Percentiles rank a stretch among this genome's conserved stretches.
phyloP scores from a whole-genome alignment of 805 yeast species.

The Suhomyces sp. region DNA sequence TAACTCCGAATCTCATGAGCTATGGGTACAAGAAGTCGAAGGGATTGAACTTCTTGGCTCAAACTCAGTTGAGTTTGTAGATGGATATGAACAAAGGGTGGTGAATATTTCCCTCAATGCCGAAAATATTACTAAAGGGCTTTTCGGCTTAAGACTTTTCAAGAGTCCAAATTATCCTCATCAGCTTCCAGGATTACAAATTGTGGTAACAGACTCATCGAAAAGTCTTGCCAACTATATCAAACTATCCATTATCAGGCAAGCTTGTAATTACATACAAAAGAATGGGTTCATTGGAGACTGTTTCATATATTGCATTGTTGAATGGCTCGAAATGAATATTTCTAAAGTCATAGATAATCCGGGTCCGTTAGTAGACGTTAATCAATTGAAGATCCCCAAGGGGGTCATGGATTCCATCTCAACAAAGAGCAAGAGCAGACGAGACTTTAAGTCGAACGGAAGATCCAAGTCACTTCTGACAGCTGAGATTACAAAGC shows the following conservation, averaged over 20 bases:
- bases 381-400: neutral
- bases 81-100: slow-evolving; percentile 26
- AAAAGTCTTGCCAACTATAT: slow-evolving; percentile 68
- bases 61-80: slow-evolving; percentile 33
- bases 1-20: slow-evolving; percentile 28
- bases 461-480: slow-evolving; percentile 3
- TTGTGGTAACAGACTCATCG: slow-evolving; percentile 38
- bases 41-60: slow-evolving; percentile 62
- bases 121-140: slow-evolving; percentile 14
- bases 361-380: slow-evolving; percentile 66
- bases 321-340: slow-evolving; percentile 77
- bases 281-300: slow-evolving; percentile 59
- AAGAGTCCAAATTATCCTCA: slow-evolving; percentile 54
- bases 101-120: slow-evolving; percentile 33
- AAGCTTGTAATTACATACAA: slow-evolving; percentile 44
- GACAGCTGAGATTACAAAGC: slow-evolving; percentile 3
- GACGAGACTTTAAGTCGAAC: no score
- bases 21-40: slow-evolving; percentile 78
- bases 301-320: slow-evolving; percentile 62
- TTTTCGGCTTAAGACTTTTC: slow-evolving; percentile 25
- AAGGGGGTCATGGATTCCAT: no score
- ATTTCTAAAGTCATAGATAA: slow-evolving; percentile 55
- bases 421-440: no score
- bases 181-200: slow-evolving; percentile 66
- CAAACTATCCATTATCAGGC: slow-evolving; percentile 54